Evolutionary conservation across 164 flowering plant genomes (phyloP).

Genomic region (Kingdonia uniflora): DNA sequence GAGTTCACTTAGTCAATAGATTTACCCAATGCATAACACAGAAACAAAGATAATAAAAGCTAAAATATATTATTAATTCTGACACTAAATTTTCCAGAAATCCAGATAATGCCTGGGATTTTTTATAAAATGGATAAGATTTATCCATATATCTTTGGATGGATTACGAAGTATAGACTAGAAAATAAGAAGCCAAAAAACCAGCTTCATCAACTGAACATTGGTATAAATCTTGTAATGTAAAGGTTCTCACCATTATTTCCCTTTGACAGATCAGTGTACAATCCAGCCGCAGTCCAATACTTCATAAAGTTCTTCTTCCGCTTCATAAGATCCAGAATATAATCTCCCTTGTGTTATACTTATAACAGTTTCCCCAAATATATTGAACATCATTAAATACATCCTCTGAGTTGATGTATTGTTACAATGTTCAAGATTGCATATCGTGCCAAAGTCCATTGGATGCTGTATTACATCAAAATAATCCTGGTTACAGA

Average conservation of each 20-base stretch:
- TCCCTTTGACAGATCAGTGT: slow-evolving; percentile 30
- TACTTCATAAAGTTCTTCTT: slow-evolving; percentile 84
- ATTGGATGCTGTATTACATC: slow-evolving; percentile 92
- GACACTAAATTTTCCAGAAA: too few relatives aligned
- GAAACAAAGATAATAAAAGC: too few relatives aligned
- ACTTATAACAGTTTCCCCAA: slow-evolving; percentile 87
- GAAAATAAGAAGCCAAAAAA: background rate
- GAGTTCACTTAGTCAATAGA: too few relatives aligned
- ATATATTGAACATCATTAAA: slow-evolving; percentile 84
- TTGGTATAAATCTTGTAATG: background rate
- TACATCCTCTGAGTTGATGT: slow-evolving; percentile 76
- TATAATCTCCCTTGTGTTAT: slow-evolving; percentile 93
- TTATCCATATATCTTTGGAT: too few relatives aligned
- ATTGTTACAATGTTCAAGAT: slow-evolving; percentile 73
- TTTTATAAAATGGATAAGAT: too few relatives aligned
- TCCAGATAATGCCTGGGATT: too few relatives aligned
- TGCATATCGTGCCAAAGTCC: slow-evolving; percentile 97
- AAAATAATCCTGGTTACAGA: slow-evolving; percentile 71
- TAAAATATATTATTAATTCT: too few relatives aligned
- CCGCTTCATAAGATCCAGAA: slow-evolving; percentile 84
- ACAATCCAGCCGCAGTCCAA: slow-evolving; percentile 82
- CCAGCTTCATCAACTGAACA: slow-evolving; percentile 2
- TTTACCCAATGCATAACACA: too few relatives aligned
- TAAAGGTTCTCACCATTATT: slow-evolving; percentile 37
- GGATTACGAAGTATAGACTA: too few relatives aligned